Conservation (phyloP, 2,329 filamentous ascomycete genomes). For the Chrysosporium queenslandicum region DNA sequence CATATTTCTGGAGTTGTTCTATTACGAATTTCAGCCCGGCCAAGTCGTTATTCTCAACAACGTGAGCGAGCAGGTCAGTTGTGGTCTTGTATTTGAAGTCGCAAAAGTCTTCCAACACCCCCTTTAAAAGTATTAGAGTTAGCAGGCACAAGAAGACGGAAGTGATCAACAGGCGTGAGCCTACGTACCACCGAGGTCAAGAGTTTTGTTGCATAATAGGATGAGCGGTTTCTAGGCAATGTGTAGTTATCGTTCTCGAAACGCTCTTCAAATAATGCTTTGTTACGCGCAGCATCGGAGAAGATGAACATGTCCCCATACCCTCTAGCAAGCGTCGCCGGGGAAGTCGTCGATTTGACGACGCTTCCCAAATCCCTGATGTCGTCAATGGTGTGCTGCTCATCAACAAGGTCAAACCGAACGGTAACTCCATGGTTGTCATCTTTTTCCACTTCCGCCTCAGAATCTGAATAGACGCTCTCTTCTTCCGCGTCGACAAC, state of each 20-base stretch:
- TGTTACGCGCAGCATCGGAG: not conserved
- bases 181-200: too few species aligned
- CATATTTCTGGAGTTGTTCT: conserved; percentile 41
- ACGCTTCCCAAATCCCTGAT: conserved; percentile 47
- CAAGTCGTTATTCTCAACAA: conserved; percentile 43
- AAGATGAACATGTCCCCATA: not conserved
- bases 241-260: not conserved
- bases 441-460: conserved; percentile 18
- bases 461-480: conserved; percentile 7
- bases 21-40: conserved; percentile 46
- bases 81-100: not conserved
- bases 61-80: conserved; percentile 29
- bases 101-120: conserved; percentile 1
- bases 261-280: not conserved
- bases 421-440: conserved; percentile 26
- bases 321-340: not conserved
- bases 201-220: too few species aligned
- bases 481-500: conserved; percentile 28
- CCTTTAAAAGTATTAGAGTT: not conserved
- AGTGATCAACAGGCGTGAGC: not conserved
- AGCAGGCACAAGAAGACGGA: not conserved
- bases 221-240: too few species aligned
- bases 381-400: conserved; percentile 65
- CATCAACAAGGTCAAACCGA: conserved; percentile 48
- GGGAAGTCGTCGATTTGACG: conserved; percentile 12